Evolutionary conservation across 768 basidiomycete genomes (phyloP), one percentile per base, ranked within the genome.

Genomic region (Gautieria morchelliformis): DNA sequence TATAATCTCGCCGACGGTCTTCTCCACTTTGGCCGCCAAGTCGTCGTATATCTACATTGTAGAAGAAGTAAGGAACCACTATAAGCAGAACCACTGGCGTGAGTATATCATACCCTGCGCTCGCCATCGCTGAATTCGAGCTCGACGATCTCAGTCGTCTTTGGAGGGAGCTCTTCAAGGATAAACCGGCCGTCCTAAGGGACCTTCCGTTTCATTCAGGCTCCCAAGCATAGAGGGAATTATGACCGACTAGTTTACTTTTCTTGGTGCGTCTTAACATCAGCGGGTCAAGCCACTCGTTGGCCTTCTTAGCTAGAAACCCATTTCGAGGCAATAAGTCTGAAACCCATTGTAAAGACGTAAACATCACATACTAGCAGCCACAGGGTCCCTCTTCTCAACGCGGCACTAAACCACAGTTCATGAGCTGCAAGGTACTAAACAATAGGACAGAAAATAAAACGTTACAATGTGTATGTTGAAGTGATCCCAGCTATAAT

Each of bases 241-340:
- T 3, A 49, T 22, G 32, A 47, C 46, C 10, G 12, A 57, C 72
- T 33, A 81, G 66, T 45, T 67, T 64, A 1, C 84, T 78, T 59
- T 83, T 72, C 65, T 91, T 91, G 24, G 84, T 89, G 2, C 90
- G 75, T 4, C 89, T 77, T 19, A 92, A 72, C 32, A 89, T 67
- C 53, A 87, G 70, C 1, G 83, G 79, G 57, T 80, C 78, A 42
- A 91, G 71, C 45, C 90, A 80, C 11, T 79, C 78, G 62, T 85
- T 87, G 0, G 85, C 84, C 14, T 85, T 78, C 35, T 76, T 69
- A 3, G 82, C 82, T 67, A 35, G 3, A 24, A 30, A 53, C 44
- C 5, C 53, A 45, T 20, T 58, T 22, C 6, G 8, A 5, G n/a
- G 48, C 24, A 30, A 49, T 49, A 51, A 40, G 42, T 44, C 20